A percentile compares a stretch with the other conserved stretches of the same genome.
phyloP scores from a whole-genome alignment of 1,284 basidiomycete genomes.

The Violaceomyces palustris region DNA sequence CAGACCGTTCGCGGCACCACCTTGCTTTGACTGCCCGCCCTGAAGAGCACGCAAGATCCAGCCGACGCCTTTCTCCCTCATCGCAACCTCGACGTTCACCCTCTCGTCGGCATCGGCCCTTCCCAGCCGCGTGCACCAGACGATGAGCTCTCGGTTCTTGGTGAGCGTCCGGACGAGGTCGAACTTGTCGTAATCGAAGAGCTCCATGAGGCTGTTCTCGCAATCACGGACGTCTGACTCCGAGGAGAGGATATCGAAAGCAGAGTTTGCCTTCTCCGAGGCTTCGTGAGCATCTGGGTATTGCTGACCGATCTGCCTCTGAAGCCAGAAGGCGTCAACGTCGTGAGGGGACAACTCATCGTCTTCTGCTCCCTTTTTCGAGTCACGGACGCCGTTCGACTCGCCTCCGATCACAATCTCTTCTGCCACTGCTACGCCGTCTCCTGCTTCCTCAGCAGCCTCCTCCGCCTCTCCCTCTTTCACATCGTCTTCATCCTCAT shows the following conservation, averaged over 20 bases:
- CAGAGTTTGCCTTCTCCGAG: constrained; percentile 79
- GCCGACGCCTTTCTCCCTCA: constrained; percentile 93
- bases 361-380: constrained; percentile 58
- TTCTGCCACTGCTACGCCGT: constrained; percentile 67
- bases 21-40: constrained; percentile 13
- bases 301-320: constrained; percentile 81
- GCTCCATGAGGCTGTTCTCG: constrained; percentile 94
- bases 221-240: constrained; percentile 89
- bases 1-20: constrained; percentile 55
- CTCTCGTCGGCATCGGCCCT: constrained; percentile 83
- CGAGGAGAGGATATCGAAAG: constrained; percentile 74
- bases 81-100: constrained; percentile 91
- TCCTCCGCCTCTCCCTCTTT: constrained; percentile 62
- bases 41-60: constrained; percentile 85
- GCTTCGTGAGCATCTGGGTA: constrained; percentile 93
- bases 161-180: constrained; percentile 84
- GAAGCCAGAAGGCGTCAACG: constrained; percentile 97
- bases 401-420: constrained; percentile 47
- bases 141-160: constrained; percentile 90
- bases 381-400: too few species aligned
- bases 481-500: constrained; percentile 63
- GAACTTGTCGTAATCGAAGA: constrained; percentile 89
- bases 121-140: constrained; percentile 97
- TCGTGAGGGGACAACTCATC: constrained; percentile 74
- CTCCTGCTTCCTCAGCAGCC: constrained; percentile 59